phyloP scores from a whole-genome alignment of 1,139 yeast species.

The Zygosaccharomyces sapae region DNA sequence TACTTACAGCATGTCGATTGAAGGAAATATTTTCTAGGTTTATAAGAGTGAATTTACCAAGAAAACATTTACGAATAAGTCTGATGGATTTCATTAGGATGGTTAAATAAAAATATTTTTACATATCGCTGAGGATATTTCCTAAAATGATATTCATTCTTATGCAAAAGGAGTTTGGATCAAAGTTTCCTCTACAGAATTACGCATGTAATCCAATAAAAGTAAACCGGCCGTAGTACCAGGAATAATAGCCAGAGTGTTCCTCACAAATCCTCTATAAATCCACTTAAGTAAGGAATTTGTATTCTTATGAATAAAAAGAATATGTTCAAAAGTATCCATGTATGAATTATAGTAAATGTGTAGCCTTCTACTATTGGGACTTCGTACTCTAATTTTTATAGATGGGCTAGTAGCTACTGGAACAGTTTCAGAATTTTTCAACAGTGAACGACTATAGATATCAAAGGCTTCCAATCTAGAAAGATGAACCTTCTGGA shows the following conservation, averaged over 20 bases:
- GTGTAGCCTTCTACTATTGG: slow-evolving; percentile 20
- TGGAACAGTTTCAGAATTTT: slow-evolving; percentile 3
- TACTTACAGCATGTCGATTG: too few species aligned
- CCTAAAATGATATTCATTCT: background rate
- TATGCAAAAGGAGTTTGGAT: background rate
- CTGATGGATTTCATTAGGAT: background rate
- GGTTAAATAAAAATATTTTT: background rate
- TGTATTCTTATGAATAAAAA: slow-evolving; percentile 51
- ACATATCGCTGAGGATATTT: background rate
- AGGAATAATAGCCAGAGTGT: slow-evolving; percentile 74
- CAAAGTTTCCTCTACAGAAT: slow-evolving; percentile 14
- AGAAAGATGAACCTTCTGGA: slow-evolving; percentile 75
- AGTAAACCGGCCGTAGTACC: slow-evolving; percentile 82
- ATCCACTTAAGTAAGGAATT: slow-evolving; percentile 61
- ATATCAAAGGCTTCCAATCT: slow-evolving; percentile 78
- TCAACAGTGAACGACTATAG: slow-evolving; percentile 44
- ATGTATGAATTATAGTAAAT: slow-evolving; percentile 61
- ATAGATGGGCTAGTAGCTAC: slow-evolving; percentile 17
- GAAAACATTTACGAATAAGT: background rate
- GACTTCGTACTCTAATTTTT: slow-evolving; percentile 18
- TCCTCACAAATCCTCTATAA: slow-evolving; percentile 72
- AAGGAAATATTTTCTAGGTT: background rate
- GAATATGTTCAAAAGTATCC: slow-evolving; percentile 63
- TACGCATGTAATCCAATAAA: slow-evolving; percentile 78
- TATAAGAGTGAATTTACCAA: background rate